These are phyloP conservation scores for Chlorella variabilis DNA, from an alignment of 163 green algal genomes.

Conservation along the genomic window DNA sequence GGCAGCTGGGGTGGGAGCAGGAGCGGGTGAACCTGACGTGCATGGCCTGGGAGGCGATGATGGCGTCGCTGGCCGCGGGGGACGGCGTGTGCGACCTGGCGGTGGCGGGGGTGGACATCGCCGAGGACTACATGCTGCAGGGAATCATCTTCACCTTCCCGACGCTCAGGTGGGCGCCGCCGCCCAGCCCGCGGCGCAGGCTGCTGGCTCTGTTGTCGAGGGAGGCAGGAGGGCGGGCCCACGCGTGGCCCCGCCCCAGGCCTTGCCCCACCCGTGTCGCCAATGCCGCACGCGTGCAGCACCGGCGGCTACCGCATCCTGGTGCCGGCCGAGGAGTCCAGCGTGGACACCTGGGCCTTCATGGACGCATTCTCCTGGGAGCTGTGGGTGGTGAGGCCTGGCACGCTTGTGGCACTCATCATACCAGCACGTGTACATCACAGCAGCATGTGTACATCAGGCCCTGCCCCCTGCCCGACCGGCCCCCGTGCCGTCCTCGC, in stretches of 20 bases:
- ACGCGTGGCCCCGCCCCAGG: too few species aligned
- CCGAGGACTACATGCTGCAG: not conserved
- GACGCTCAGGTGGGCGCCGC: not conserved
- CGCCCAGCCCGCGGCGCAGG: too few species aligned
- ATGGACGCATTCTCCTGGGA: not conserved
- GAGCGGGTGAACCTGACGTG: constrained; percentile 13
- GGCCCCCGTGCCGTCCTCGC: too few species aligned
- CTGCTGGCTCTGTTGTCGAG: too few species aligned
- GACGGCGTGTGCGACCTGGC: constrained; percentile 17
- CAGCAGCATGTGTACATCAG: too few species aligned
- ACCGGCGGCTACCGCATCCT: constrained; percentile 1
- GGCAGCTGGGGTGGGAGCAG: constrained; percentile 13
- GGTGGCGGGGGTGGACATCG: constrained; percentile 12
- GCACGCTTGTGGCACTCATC: not conserved
- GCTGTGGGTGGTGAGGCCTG: constrained; percentile 14
- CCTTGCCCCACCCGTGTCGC: too few species aligned
- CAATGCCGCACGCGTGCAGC: not conserved
- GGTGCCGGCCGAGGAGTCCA: not conserved
- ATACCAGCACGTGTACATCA: not conserved
- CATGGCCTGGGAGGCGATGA: constrained; percentile 11
- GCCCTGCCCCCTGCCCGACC: too few species aligned
- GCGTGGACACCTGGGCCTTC: not conserved
- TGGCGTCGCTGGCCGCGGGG: not conserved
- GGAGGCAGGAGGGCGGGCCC: too few species aligned
- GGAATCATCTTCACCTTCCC: constrained; percentile 28